phyloP scores from a whole-genome alignment of 495 filamentous ascomycete genomes.

The Staphylotrichum longicolle region DNA sequence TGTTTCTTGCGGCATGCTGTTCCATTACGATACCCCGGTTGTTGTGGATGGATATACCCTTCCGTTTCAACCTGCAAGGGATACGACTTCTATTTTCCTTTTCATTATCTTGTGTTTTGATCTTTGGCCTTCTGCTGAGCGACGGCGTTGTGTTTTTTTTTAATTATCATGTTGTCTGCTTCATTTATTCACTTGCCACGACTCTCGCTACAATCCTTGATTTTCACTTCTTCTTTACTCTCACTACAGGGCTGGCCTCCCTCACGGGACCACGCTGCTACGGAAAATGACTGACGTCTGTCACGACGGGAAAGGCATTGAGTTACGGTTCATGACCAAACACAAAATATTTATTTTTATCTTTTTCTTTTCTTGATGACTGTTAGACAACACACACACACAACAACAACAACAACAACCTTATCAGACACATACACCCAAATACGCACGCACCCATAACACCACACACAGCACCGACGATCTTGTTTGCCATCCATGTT shows the following conservation, averaged over 20 bases:
- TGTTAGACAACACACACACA: neutral
- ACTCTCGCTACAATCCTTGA: slow-evolving; percentile 16
- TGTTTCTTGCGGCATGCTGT: slow-evolving; percentile 23
- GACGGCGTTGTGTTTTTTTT: slow-evolving; percentile 22
- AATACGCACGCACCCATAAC: neutral
- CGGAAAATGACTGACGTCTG: slow-evolving; percentile 31
- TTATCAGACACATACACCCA: neutral
- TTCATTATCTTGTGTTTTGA: slow-evolving; percentile 8
- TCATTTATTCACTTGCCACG: slow-evolving; percentile 30
- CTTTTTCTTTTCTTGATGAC: neutral
- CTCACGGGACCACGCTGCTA: slow-evolving; percentile 15
- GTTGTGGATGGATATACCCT: slow-evolving; percentile 12
- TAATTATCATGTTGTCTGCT: slow-evolving; percentile 8
- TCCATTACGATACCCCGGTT: slow-evolving; percentile 23
- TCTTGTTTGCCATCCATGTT: neutral
- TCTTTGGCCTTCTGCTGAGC: slow-evolving; percentile 23
- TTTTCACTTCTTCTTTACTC: slow-evolving; percentile 16
- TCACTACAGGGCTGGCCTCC: slow-evolving; percentile 21
- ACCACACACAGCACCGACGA: slow-evolving; percentile 4
- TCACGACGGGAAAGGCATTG: slow-evolving; percentile 23
- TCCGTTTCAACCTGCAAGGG: slow-evolving; percentile 5
- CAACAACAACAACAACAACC: too few relatives aligned
- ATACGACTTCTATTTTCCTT: slow-evolving; percentile 22
- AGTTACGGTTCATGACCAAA: slow-evolving; percentile 15
- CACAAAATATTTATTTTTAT: slow-evolving; percentile 5